Percentiles rank a stretch among this genome's conserved stretches.
phyloP scores from a whole-genome alignment of 2,329 filamentous ascomycete species.

The Alternaria sp. region DNA sequence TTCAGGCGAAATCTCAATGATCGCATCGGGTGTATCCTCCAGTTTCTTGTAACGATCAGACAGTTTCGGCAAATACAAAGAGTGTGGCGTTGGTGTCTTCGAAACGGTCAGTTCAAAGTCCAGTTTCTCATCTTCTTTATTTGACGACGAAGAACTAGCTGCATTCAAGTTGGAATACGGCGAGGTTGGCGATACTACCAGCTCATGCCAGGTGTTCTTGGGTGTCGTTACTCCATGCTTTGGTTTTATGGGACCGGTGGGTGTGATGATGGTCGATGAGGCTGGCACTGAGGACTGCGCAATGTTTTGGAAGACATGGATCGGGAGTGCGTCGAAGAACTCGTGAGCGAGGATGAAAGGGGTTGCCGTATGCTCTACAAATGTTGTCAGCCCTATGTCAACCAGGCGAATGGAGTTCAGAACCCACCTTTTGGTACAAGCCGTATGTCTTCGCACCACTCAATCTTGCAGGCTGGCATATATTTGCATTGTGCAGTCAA shows the following conservation, averaged over 20 bases:
- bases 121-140: slow-evolving; percentile 55
- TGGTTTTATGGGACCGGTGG: slow-evolving; percentile 58
- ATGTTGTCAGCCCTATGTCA: slow-evolving; percentile 22
- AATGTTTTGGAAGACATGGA: slow-evolving; percentile 90
- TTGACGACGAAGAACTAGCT: slow-evolving; percentile 14
- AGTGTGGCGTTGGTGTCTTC: slow-evolving; percentile 78
- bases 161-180: slow-evolving; percentile 53
- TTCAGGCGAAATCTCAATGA: slow-evolving; percentile 92
- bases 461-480: slow-evolving; percentile 71
- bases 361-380: slow-evolving; percentile 69
- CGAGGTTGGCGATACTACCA: slow-evolving; percentile 53
- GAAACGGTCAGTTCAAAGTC: slow-evolving; percentile 90
- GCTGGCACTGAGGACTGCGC: slow-evolving; percentile 51
- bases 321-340: slow-evolving; percentile 97
- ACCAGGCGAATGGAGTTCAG: slow-evolving; percentile 9
- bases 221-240: slow-evolving; percentile 47
- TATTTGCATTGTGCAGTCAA: slow-evolving; percentile 80
- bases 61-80: slow-evolving; percentile 82
- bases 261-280: slow-evolving; percentile 56
- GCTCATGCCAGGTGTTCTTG: slow-evolving; percentile 54
- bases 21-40: slow-evolving; percentile 70
- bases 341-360: slow-evolving; percentile 97
- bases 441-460: slow-evolving; percentile 90
- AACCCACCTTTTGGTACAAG: slow-evolving; percentile 74
- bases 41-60: slow-evolving; percentile 81